phyloP scores from a whole-genome alignment of 768 basidiomycete species.

The Hericium alpestre region DNA sequence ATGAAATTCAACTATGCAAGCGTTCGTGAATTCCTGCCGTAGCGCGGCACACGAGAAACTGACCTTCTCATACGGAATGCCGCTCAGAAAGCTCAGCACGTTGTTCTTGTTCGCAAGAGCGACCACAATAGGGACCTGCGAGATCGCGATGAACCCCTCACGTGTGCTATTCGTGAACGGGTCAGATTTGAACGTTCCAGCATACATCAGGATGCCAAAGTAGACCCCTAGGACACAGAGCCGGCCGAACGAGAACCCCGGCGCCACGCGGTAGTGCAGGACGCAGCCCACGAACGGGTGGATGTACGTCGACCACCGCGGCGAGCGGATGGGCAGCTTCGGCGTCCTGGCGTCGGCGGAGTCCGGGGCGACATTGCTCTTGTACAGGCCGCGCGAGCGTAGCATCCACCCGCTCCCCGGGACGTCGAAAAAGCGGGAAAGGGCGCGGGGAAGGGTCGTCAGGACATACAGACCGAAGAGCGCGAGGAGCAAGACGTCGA shows the following conservation, averaged over 20 bases:
- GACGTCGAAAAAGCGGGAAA: not conserved
- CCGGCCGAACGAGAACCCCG: conserved; percentile 29
- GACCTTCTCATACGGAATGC: conserved; percentile 39
- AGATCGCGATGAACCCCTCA: conserved; percentile 27
- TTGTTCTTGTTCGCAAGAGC: conserved; percentile 42
- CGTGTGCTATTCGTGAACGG: conserved; percentile 25
- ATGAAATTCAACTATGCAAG: conserved; percentile 37
- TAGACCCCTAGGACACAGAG: conserved; percentile 27
- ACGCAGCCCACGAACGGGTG: conserved; percentile 22
- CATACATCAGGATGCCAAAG: conserved; percentile 24
- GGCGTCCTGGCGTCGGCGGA: not conserved
- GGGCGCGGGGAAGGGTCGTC: not conserved
- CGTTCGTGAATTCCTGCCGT: not conserved
- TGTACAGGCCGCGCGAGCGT: not conserved
- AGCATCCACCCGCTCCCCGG: not conserved
- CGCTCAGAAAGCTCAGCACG: conserved; percentile 27
- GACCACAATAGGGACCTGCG: conserved; percentile 36
- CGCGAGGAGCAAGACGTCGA: not conserved
- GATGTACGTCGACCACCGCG: conserved; percentile 25
- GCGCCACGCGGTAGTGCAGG: conserved; percentile 24
- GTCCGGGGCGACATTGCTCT: not conserved
- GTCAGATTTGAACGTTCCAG: conserved; percentile 23
- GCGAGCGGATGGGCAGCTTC: conserved; percentile 16
- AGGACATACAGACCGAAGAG: not conserved
- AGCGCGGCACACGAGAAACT: too few species aligned